Base-by-base conservation (phyloP, 2,329 filamentous ascomycete species). In the Xylariales sp. region DNA sequence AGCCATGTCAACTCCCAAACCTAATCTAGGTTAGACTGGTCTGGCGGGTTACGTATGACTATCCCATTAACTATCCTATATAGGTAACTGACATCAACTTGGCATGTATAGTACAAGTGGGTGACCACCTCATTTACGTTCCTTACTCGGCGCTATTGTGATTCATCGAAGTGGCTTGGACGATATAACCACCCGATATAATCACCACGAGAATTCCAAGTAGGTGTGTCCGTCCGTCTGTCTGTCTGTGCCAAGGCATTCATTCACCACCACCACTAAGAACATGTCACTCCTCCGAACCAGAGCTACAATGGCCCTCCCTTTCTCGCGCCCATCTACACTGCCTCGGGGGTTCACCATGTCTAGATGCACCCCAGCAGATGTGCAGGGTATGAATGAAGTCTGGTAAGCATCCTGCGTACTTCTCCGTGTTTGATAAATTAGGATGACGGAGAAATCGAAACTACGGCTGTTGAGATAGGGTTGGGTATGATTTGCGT, bases 291-390 rank as follows among this genome's bases (percentile, higher is more conserved):
- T 23, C 49, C 9, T 48, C 34, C 10, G 4, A 12, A 3, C 32
- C 39, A 34, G 5, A 56, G 49, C 12, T 7, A 46, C 16, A 14
- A 60, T 65, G 68, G 28, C 58, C 1, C 63, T 71, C 23, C 63
- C 66, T 28, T 71, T 70, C 57, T 8, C 52, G 23, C 62, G 18
- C 34, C 62, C 72, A 7, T 50, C 48, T 41, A 64, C 53, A 8
- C 30, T 75, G 23, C 70, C 72, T 16, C 36, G 41, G 9, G 74
- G 74, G 7, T 72, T 76, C 48, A 67, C 67, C 0, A 67, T 76
- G 68, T 70, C 71, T 9, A 70, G 74, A 55, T 73, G 70, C 58
- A 68, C 64, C 58, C 73, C 74, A 46, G 71, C 63, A 41, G 74
- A 76, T 30, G 60, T 64, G 30, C 55, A 53, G 59, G 73, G 63